These are phyloP conservation scores for Saccharomycopsis babjevae DNA, from an alignment of 805 yeast species.

Conservation along the genomic window DNA sequence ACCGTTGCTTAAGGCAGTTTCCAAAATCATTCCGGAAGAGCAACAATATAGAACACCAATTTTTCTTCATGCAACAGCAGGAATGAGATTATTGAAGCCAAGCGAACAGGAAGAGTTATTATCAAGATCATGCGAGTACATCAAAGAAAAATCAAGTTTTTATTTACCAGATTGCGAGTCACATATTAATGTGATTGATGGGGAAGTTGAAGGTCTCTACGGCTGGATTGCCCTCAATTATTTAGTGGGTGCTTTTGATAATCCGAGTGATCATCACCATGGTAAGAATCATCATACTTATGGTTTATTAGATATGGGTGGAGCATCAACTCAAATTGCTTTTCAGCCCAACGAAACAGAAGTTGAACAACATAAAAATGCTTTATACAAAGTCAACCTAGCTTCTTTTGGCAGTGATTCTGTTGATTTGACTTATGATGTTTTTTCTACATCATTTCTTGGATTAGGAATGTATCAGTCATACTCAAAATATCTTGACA, in stretches of 20 bases:
- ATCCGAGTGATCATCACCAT: constrained; percentile 29
- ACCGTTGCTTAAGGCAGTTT: constrained; percentile 37
- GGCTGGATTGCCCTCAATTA: constrained; percentile 61
- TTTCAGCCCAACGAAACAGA: constrained; percentile 47
- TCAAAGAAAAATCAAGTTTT: constrained; percentile 37
- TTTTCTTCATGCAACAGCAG: constrained; percentile 62
- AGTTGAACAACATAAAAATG: constrained; percentile 34
- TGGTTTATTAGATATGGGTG: constrained; percentile 56
- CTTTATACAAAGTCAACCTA: constrained; percentile 37
- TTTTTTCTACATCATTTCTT: constrained; percentile 46
- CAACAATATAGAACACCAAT: constrained; percentile 58
- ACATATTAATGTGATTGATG: constrained; percentile 52
- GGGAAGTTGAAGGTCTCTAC: constrained; percentile 56
- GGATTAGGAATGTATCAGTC: constrained; percentile 57
- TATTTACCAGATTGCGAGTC: constrained; percentile 51
- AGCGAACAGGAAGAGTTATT: constrained; percentile 38
- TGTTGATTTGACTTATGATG: constrained; percentile 27
- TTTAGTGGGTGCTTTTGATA: constrained; percentile 34
- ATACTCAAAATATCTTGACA: constrained; percentile 34
- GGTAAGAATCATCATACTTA: constrained; percentile 34
- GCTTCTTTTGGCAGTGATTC: constrained; percentile 24
- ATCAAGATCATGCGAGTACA: constrained; percentile 39
- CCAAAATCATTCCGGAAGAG: constrained; percentile 44
- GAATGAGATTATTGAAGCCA: constrained; percentile 49
- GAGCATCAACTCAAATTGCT: constrained; percentile 55